phyloP scores from a whole-genome alignment of 306 rosid genomes.

The Trifolium repens region DNA sequence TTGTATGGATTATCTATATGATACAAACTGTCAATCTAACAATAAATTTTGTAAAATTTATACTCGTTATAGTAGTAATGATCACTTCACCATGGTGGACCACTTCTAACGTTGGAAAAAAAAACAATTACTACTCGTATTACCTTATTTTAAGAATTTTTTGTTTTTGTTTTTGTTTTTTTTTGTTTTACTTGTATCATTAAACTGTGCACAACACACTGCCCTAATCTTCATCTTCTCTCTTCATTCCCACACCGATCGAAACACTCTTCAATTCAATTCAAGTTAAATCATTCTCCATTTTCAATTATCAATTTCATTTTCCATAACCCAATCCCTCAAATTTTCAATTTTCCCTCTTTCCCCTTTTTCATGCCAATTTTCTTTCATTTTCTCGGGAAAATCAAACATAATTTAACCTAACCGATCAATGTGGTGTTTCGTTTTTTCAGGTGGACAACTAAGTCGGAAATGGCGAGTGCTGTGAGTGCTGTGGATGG shows the following conservation, averaged over 20 bases:
- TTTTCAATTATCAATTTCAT: background rate
- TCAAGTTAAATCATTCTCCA: conserved; percentile 35
- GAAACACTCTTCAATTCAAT: background rate
- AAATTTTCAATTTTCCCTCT: background rate
- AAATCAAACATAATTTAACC: conserved; percentile 15
- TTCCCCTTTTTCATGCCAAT: background rate
- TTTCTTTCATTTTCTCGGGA: conserved; percentile 36
- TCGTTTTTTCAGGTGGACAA: conserved; percentile 12
- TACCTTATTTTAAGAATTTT: too few species aligned
- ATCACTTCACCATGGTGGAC: too few species aligned
- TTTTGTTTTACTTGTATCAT: too few species aligned
- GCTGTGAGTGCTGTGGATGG: conserved; percentile 79
- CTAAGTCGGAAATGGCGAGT: conserved; percentile 66
- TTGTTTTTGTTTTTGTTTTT: too few species aligned
- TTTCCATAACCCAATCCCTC: background rate
- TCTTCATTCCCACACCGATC: background rate
- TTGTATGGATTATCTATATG: too few species aligned
- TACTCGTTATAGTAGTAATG: too few species aligned
- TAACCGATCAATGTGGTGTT: background rate
- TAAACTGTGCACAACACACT: background rate
- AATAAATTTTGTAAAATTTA: too few species aligned
- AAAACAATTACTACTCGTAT: too few species aligned
- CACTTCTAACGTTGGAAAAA: too few species aligned
- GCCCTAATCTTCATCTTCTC: conserved; percentile 37
- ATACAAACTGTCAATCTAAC: too few species aligned